Percentiles rank a stretch among this genome's conserved stretches.
Conservation (phyloP, 768 basidiomycete species). For the Pleurotus pulmonarius region DNA sequence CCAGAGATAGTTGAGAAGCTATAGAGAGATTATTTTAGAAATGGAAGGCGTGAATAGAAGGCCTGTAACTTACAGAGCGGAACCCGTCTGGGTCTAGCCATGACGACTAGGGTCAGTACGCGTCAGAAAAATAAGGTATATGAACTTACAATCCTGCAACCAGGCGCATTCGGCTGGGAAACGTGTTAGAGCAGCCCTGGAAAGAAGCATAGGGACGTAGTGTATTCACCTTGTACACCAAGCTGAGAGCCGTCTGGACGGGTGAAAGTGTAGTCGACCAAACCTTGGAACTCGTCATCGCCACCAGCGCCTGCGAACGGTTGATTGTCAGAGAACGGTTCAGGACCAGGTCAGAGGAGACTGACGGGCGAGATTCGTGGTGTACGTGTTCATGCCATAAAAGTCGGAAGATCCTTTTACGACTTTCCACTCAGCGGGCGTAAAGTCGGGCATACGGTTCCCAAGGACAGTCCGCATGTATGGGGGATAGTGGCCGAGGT, state of each 20-base stretch:
- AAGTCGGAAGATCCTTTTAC: constrained; percentile 68
- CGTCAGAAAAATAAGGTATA: neutral
- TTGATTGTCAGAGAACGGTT: neutral
- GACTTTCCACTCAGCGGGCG: constrained; percentile 49
- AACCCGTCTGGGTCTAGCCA: constrained; percentile 56
- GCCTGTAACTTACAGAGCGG: constrained; percentile 40
- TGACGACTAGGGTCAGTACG: neutral
- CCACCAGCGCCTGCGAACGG: constrained; percentile 48
- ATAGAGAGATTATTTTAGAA: constrained; percentile 4
- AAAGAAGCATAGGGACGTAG: neutral
- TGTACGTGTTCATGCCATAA: constrained; percentile 73
- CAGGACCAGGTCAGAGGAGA: constrained; percentile 5
- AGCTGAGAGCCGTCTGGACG: constrained; percentile 61
- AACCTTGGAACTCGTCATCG: constrained; percentile 60
- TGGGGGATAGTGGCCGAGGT: constrained; percentile 66
- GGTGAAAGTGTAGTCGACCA: constrained; percentile 57
- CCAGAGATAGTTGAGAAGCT: constrained; percentile 68
- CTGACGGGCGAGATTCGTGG: constrained; percentile 59
- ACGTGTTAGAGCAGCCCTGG: neutral
- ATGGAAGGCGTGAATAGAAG: neutral
- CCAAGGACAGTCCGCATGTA: constrained; percentile 54
- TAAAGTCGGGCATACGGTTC: constrained; percentile 56
- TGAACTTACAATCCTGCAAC: constrained; percentile 57
- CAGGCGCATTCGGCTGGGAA: constrained; percentile 55
- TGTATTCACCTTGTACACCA: constrained; percentile 50